Evolutionary conservation across 352 stramenopile genomes (phyloP).

Genomic region (Aphanomyces astaci): DNA sequence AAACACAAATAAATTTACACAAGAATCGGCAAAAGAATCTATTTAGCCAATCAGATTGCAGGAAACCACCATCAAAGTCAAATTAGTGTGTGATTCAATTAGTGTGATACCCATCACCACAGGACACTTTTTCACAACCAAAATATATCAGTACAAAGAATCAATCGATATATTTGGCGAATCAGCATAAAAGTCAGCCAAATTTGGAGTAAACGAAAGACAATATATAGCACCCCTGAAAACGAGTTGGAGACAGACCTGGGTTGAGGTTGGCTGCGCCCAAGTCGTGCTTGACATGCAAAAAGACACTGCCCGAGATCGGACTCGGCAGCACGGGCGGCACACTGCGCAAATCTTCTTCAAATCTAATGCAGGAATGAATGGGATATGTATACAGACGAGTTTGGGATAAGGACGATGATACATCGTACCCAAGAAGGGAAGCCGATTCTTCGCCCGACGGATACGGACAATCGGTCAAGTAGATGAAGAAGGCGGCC

Average conservation of each 20-base stretch:
- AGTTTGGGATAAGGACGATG: neutral
- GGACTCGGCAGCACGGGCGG: constrained; percentile 62
- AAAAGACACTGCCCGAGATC: constrained; percentile 73
- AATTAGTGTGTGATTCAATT: too few species aligned
- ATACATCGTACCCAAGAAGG: neutral
- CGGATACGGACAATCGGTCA: constrained; percentile 16
- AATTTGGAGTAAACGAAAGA: too few species aligned
- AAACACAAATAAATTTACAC: too few species aligned
- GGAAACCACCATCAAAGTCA: too few species aligned
- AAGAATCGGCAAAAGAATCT: too few species aligned
- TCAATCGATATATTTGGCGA: too few species aligned
- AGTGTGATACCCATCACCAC: too few species aligned
- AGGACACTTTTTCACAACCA: too few species aligned
- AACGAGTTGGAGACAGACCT: neutral
- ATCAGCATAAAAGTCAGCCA: too few species aligned
- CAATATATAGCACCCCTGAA: too few species aligned
- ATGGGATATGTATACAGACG: constrained; percentile 23
- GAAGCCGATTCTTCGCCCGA: constrained; percentile 6
- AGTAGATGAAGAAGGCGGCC: constrained; percentile 14
- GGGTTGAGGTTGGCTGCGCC: constrained; percentile 66
- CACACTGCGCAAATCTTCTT: constrained; percentile 63
- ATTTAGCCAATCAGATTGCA: too few species aligned
- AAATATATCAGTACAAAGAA: too few species aligned
- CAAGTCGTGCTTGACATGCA: constrained; percentile 67
- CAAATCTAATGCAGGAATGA: constrained; percentile 36